Conservation (phyloP, 192 early-diverging fungal genomes). For the Coemansia pectinata region DNA sequence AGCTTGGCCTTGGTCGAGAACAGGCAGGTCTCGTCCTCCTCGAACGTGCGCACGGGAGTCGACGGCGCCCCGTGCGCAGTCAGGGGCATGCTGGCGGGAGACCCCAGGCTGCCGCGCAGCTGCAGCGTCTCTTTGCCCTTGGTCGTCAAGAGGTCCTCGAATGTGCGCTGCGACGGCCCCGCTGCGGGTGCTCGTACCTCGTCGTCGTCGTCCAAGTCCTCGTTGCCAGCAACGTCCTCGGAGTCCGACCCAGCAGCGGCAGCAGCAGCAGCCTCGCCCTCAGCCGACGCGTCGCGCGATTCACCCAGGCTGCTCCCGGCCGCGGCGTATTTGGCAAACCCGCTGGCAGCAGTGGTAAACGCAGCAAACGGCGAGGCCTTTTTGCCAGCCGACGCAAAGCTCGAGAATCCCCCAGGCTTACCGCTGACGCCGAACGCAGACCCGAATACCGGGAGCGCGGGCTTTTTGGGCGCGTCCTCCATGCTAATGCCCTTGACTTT, state of each 20-base stretch:
- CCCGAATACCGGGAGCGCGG: slow-evolving; percentile 18
- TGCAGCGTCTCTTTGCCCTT: slow-evolving; percentile 38
- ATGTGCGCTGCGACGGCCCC: slow-evolving; percentile 3
- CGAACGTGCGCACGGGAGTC: slow-evolving; percentile 37
- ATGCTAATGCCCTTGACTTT: slow-evolving; percentile 11
- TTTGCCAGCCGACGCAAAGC: slow-evolving; percentile 39
- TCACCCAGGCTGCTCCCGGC: slow-evolving; percentile 4
- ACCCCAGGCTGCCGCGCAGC: slow-evolving; percentile 5
- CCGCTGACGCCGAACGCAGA: slow-evolving; percentile 21
- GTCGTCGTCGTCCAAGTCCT: background rate
- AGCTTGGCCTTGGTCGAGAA: slow-evolving; percentile 50
- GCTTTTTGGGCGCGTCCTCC: background rate
- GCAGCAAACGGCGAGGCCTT: slow-evolving; percentile 30
- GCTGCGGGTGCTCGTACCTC: background rate
- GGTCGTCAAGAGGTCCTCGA: slow-evolving; percentile 41
- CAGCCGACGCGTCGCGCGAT: background rate
- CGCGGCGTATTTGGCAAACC: slow-evolving; percentile 46
- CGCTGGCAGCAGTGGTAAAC: slow-evolving; percentile 20
- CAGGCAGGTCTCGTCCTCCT: slow-evolving; percentile 54
- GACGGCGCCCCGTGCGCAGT: background rate
- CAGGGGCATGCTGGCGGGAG: background rate
- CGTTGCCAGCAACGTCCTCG: slow-evolving; percentile 2
- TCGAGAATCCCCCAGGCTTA: slow-evolving; percentile 25
- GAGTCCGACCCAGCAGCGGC: slow-evolving; percentile 3
- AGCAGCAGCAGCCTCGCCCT: background rate